Evolutionary conservation across 495 filamentous ascomycete genomes (phyloP).

Genomic region (Viridothelium virens): DNA sequence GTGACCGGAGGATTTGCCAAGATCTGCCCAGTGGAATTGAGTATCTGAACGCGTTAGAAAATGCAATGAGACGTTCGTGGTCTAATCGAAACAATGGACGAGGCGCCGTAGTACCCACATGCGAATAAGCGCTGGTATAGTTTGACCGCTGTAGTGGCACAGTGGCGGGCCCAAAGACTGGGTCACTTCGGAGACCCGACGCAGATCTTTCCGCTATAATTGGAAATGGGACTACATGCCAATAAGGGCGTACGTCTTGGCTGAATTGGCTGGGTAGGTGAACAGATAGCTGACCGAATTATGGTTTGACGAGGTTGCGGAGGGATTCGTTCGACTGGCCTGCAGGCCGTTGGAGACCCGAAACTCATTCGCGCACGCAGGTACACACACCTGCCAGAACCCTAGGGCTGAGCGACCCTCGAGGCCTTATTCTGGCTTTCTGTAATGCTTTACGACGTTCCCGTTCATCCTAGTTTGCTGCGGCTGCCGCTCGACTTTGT

Average conservation of each 20-base stretch:
- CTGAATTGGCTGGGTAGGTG: not conserved
- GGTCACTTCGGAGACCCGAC: constrained; percentile 1
- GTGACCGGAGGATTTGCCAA: not conserved
- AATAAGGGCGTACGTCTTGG: not conserved
- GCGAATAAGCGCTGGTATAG: no score
- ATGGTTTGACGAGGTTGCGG: not conserved
- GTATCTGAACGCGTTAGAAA: not conserved
- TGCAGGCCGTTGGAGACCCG: constrained; percentile 4
- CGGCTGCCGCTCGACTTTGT: not conserved
- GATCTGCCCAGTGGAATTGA: no score
- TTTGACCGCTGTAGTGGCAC: not conserved
- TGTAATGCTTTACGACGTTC: not conserved
- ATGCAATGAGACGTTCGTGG: not conserved
- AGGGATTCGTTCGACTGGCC: not conserved
- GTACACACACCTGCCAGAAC: not conserved
- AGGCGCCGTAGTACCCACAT: not conserved
- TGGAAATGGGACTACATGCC: not conserved
- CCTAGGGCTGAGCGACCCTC: not conserved
- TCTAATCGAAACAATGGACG: not conserved
- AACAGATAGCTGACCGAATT: not conserved
- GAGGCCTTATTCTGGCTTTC: not conserved
- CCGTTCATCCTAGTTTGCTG: not conserved
- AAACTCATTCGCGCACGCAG: constrained; percentile 2
- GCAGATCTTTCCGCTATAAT: not conserved
- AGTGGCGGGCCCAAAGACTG: not conserved